phyloP scores from a whole-genome alignment of 176 grass and related monocot genomes.

The Bonia amplexicaulis region DNA sequence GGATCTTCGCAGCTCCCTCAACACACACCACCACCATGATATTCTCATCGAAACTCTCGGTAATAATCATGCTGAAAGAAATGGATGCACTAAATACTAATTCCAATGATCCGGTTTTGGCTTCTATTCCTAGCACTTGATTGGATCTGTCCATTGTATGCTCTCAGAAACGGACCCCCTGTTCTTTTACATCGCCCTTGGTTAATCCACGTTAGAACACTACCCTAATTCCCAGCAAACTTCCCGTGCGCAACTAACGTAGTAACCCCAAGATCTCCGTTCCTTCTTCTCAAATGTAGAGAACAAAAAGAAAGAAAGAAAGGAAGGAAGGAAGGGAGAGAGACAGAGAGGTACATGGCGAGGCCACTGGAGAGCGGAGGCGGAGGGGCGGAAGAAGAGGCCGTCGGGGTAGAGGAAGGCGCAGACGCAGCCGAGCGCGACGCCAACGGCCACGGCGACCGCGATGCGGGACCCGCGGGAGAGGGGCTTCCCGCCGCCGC shows the following conservation, averaged over 20 bases:
- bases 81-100: background rate
- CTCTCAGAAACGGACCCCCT: background rate
- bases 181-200: background rate
- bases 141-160: slow-evolving; percentile 8
- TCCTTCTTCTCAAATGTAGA: background rate
- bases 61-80: background rate
- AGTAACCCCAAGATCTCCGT: background rate
- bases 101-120: background rate
- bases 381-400: slow-evolving; percentile 41
- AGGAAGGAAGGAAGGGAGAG: background rate
- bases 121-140: background rate
- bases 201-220: background rate
- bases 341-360: slow-evolving; percentile 32
- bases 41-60: background rate
- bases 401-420: slow-evolving; percentile 78
- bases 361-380: slow-evolving; percentile 23
- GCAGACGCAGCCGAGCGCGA: slow-evolving; percentile 60
- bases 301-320: background rate
- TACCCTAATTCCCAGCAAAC: background rate
- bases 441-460: slow-evolving; percentile 49
- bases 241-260: background rate
- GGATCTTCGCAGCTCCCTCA: background rate
- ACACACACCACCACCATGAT: background rate
- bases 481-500: slow-evolving; percentile 19
- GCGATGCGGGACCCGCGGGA: slow-evolving; percentile 69